phyloP scores from a whole-genome alignment of 179 eudicot genomes.

The Heliamphora pulchella region DNA sequence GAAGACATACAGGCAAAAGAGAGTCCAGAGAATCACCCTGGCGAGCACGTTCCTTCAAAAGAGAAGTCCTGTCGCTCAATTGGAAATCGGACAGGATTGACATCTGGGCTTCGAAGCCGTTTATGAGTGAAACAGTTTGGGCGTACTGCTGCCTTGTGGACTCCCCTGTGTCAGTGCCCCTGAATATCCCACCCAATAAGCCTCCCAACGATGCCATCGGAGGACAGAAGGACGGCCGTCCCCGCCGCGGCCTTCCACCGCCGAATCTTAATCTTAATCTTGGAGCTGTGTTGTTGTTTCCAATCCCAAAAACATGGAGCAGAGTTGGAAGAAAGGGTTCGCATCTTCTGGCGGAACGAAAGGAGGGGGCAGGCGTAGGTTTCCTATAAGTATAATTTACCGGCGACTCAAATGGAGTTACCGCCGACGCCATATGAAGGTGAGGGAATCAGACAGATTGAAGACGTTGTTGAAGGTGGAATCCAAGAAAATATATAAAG shows the following conservation, averaged over 20 bases:
- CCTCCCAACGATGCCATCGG: constrained; percentile 52
- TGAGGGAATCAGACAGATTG: background rate
- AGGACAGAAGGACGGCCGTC: background rate
- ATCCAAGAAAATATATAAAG: background rate
- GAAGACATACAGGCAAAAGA: constrained; percentile 56
- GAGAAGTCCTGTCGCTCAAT: constrained; percentile 46
- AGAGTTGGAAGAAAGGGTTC: background rate
- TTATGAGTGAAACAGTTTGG: constrained; percentile 42
- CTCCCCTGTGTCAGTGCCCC: constrained; percentile 66
- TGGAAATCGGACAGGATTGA: constrained; percentile 57
- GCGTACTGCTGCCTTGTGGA: constrained; percentile 66
- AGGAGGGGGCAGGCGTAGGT: background rate
- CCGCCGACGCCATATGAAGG: background rate
- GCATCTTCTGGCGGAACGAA: background rate
- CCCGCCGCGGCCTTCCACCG: background rate
- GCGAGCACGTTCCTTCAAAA: constrained; percentile 57
- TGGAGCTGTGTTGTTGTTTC: background rate
- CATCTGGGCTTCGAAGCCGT: constrained; percentile 48
- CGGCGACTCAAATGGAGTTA: constrained; percentile 7
- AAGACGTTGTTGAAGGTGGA: background rate
- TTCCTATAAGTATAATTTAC: background rate
- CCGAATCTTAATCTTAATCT: background rate
- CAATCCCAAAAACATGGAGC: background rate
- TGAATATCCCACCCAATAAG: constrained; percentile 57
- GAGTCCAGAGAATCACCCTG: constrained; percentile 63